Conservation (phyloP, 2,329 filamentous ascomycete species). For the Botrytis galanthina region DNA sequence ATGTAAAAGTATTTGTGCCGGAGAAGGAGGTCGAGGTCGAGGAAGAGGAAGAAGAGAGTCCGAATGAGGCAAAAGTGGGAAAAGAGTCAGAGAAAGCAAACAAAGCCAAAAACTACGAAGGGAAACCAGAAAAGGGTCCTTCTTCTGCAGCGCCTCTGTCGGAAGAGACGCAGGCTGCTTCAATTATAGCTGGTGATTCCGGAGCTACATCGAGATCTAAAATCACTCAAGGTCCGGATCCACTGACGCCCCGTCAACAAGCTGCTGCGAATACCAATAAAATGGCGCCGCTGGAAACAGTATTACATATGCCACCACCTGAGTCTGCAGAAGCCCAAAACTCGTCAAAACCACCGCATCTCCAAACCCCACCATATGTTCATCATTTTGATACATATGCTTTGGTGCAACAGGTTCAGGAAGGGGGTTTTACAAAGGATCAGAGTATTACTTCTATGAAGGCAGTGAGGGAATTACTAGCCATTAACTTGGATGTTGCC, state of each 20-base stretch:
- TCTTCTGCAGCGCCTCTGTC: conserved; percentile 31
- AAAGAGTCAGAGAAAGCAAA: conserved; percentile 12
- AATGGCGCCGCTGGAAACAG: conserved; percentile 50
- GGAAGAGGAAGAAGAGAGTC: conserved; percentile 21
- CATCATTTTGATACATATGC: conserved; percentile 97
- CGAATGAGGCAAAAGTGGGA: conserved; percentile 7
- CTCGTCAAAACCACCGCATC: conserved; percentile 59
- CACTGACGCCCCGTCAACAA: conserved; percentile 28
- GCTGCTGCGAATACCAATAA: conserved; percentile 38
- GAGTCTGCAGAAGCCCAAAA: conserved; percentile 40
- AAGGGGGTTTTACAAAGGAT: conserved; percentile 65
- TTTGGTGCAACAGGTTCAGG: conserved; percentile 75
- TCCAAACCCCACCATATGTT: conserved; percentile 74
- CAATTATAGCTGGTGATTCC: conserved; percentile 30
- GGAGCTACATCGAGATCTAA: conserved; percentile 5
- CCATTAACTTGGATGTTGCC: conserved; percentile 77
- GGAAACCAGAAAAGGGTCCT: conserved; percentile 12
- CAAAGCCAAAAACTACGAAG: conserved; percentile 1
- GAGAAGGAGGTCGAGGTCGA: conserved; percentile 22
- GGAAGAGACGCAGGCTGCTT: conserved; percentile 33
- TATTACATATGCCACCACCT: conserved; percentile 48
- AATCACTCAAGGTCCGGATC: conserved; percentile 16
- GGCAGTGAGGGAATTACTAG: conserved; percentile 73
- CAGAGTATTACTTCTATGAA: conserved; percentile 92
- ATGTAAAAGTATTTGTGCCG: conserved; percentile 23